phyloP scores from a whole-genome alignment of 352 stramenopile genomes.

The Lagenidium giganteum region DNA sequence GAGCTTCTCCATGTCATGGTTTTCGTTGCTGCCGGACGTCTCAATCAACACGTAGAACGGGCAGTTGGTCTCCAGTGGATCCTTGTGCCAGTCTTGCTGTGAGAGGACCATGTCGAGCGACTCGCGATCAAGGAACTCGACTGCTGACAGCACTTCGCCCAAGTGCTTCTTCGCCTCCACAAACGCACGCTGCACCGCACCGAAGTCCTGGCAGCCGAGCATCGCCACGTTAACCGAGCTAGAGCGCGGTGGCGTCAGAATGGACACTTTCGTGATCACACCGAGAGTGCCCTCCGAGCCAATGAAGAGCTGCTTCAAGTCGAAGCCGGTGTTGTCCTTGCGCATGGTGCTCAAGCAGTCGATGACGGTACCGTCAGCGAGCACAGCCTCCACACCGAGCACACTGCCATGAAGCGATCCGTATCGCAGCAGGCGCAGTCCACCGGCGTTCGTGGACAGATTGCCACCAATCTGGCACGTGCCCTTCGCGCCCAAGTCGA shows the following conservation, averaged over 20 bases:
- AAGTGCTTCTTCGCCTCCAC: conserved; percentile 83
- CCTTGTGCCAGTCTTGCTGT: conserved; percentile 62
- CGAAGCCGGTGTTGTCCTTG: conserved; percentile 98
- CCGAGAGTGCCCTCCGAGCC: conserved; percentile 95
- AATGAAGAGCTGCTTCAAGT: conserved; percentile 97
- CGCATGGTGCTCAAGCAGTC: conserved; percentile 90
- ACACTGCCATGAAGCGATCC: conserved; percentile 93
- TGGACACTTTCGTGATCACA: conserved; percentile 91
- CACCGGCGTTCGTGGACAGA: conserved; percentile 94
- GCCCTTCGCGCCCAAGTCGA: conserved; percentile 97
- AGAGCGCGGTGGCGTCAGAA: conserved; percentile 66
- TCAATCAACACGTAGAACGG: conserved; percentile 96
- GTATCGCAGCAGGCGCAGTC: conserved; percentile 92
- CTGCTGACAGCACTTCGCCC: conserved; percentile 92
- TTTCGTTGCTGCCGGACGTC: conserved; percentile 88
- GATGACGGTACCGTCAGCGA: conserved; percentile 87
- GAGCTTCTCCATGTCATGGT: conserved; percentile 92
- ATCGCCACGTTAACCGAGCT: conserved; percentile 85
- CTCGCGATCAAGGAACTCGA: conserved; percentile 94
- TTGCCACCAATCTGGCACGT: conserved; percentile 98
- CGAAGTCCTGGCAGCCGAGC: conserved; percentile 88
- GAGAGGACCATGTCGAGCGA: conserved; percentile 85
- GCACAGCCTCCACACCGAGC: conserved; percentile 93
- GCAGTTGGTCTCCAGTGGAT: conserved; percentile 53
- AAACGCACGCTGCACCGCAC: conserved; percentile 75